Percentiles rank a stretch among this genome's conserved stretches.
Evolutionary conservation across 306 rosid genomes (phyloP).

Genomic region (Malus sieversii): DNA sequence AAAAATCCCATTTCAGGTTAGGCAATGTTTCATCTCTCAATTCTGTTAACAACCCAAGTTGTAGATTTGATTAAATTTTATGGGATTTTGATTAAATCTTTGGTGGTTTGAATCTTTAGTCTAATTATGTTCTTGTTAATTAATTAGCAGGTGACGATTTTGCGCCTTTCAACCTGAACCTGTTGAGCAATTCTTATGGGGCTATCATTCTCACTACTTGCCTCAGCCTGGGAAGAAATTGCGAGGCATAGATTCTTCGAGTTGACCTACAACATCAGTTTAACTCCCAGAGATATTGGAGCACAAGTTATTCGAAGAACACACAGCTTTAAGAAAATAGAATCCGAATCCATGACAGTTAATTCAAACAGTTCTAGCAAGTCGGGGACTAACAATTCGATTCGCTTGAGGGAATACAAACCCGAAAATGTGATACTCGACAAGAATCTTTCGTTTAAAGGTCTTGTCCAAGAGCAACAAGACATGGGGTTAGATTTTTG

Average conservation of each 20-base stretch:
- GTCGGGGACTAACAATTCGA: conserved; percentile 10
- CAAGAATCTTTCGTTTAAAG: conserved; percentile 34
- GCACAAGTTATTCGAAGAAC: conserved; percentile 30
- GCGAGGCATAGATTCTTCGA: conserved; percentile 22
- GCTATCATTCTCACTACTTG: conserved; percentile 44
- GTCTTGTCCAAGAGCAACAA: conserved; percentile 23
- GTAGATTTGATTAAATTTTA: neutral
- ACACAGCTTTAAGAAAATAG: conserved; percentile 47
- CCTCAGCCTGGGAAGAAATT: conserved; percentile 54
- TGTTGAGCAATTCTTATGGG: conserved; percentile 38
- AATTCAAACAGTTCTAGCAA: conserved; percentile 24
- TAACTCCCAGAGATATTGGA: conserved; percentile 40
- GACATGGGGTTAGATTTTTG: conserved; percentile 13
- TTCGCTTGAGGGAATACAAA: conserved; percentile 35
- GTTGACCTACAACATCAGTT: conserved; percentile 19
- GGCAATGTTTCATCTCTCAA: neutral
- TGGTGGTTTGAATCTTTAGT: neutral
- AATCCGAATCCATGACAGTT: conserved; percentile 26
- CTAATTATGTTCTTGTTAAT: neutral
- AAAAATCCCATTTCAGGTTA: conserved; percentile 10
- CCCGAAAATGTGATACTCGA: conserved; percentile 48
- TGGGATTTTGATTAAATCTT: neutral
- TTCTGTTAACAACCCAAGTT: neutral
- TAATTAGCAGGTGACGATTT: conserved; percentile 1
- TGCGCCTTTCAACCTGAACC: neutral